These are phyloP conservation scores for Solanum stenotomum DNA, from an alignment of 257 asterid species.

Conservation along the genomic window DNA sequence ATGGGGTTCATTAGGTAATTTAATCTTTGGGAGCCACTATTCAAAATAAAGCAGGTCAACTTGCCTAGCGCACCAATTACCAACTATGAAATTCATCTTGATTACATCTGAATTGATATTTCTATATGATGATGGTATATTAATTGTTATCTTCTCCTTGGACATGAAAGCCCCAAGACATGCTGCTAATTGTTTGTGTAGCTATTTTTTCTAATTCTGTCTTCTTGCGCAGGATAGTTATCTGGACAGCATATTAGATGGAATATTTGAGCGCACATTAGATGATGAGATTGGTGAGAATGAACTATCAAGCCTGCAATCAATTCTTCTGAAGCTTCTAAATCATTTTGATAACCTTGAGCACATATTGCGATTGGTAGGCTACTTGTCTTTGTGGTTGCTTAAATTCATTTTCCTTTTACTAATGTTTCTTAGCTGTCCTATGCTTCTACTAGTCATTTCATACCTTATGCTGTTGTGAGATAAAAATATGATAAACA, in stretches of 20 bases:
- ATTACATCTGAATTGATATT: neutral
- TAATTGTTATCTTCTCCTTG: constrained; percentile 2
- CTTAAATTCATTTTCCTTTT: constrained; percentile 1
- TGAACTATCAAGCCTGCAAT: constrained; percentile 53
- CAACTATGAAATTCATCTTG: neutral
- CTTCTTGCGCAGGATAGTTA: constrained; percentile 37
- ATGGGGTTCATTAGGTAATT: neutral
- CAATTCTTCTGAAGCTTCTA: constrained; percentile 56
- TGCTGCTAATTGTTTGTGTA: neutral
- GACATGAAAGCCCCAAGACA: neutral
- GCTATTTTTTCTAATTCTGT: neutral
- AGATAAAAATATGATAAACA: neutral
- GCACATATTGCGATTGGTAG: constrained; percentile 53
- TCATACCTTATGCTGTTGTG: neutral
- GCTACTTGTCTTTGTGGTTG: constrained; percentile 8
- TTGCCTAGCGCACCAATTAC: neutral
- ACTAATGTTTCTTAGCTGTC: neutral
- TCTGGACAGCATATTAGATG: constrained; percentile 45
- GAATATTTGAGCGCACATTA: constrained; percentile 41
- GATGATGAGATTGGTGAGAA: constrained; percentile 41
- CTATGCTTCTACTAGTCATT: constrained; percentile 1
- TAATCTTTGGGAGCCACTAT: neutral
- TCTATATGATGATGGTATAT: constrained; percentile 3
- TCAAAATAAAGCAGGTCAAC: neutral
- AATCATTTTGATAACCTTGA: constrained; percentile 43